These are phyloP conservation scores for Lentinula raphanica DNA, from an alignment of 768 basidiomycete genomes.

Conservation along the genomic window DNA sequence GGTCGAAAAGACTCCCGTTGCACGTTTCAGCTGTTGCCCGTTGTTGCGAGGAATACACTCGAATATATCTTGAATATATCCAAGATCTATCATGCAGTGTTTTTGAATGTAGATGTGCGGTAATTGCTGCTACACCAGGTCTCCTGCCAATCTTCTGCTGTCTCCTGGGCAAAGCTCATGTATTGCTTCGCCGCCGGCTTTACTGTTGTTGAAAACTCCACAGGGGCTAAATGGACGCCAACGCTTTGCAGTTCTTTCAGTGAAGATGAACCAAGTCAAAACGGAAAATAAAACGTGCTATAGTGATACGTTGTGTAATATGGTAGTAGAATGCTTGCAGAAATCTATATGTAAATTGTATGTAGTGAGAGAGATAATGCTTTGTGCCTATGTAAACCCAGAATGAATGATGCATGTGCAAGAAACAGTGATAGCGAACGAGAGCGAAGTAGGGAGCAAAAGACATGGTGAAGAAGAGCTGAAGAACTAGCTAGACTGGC, in stretches of 20 bases:
- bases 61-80: too few species aligned
- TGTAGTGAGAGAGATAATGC: not conserved
- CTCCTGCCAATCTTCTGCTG: too few species aligned
- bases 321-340: not conserved
- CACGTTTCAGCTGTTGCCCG: not conserved
- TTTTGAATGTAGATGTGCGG: too few species aligned
- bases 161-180: too few species aligned
- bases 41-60: too few species aligned
- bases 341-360: slow-evolving; percentile 1
- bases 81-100: too few species aligned
- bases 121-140: too few species aligned
- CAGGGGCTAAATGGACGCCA: not conserved
- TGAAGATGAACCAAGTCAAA: too few species aligned
- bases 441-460: not conserved
- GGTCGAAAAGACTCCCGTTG: too few species aligned
- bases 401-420: not conserved
- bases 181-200: not conserved
- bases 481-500: not conserved
- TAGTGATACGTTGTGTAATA: not conserved
- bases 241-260: too few species aligned
- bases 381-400: not conserved
- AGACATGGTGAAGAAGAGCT: not conserved
- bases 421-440: not conserved
- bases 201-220: not conserved
- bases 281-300: not conserved